Evolutionary conservation across 768 basidiomycete species (phyloP).

Genomic region (Pholiota microspora): DNA sequence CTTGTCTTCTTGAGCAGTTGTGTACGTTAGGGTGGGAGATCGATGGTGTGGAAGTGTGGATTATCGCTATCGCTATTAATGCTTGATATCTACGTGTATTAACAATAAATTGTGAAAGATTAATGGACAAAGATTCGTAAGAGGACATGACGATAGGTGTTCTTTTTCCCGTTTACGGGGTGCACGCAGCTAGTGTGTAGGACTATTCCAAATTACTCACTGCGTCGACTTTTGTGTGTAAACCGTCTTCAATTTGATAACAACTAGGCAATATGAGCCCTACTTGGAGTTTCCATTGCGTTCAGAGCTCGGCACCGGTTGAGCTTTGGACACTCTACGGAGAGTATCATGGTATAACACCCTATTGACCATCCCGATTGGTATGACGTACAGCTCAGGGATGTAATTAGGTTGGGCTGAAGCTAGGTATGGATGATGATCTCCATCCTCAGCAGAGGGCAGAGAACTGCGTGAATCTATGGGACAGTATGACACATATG

Average conservation of each 20-base stretch:
- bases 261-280: too few relatives aligned
- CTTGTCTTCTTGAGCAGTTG: background rate
- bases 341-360: constrained; percentile 48
- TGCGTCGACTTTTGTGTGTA: too few relatives aligned
- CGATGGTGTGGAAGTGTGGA: background rate
- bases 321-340: constrained; percentile 2
- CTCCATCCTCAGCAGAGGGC: constrained; percentile 31
- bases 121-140: too few relatives aligned
- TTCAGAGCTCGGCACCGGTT: background rate
- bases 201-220: too few relatives aligned
- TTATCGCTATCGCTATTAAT: background rate
- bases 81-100: background rate
- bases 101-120: background rate
- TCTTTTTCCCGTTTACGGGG: too few relatives aligned
- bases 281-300: too few relatives aligned
- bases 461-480: constrained; percentile 61
- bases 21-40: background rate
- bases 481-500: too few relatives aligned
- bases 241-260: too few relatives aligned
- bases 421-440: constrained; percentile 47
- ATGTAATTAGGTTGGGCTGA: constrained; percentile 45
- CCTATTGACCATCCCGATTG: constrained; percentile 77
- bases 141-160: too few relatives aligned
- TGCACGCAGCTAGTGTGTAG: too few relatives aligned
- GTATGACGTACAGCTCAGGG: constrained; percentile 78